Evolutionary conservation across 257 asterid species (phyloP).

Genomic region (Salvia hispanica): DNA sequence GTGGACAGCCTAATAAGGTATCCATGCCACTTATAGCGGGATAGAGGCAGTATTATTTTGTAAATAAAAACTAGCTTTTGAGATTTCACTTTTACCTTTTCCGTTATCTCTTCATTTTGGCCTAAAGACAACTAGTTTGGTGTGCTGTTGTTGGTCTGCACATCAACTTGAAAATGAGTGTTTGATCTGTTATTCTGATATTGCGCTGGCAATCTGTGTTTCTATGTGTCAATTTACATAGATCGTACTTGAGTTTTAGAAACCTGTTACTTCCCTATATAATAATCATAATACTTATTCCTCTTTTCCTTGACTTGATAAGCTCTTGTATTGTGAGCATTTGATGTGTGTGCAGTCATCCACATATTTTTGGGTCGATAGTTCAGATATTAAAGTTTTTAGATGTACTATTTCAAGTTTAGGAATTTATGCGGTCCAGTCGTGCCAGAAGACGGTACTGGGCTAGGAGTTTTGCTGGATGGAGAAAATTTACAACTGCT

Average conservation of each 20-base stretch:
- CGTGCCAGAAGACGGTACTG: conserved; percentile 86
- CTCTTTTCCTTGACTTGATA: background rate
- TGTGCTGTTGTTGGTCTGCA: background rate
- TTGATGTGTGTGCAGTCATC: background rate
- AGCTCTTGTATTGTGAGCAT: conserved; percentile 17
- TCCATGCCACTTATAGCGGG: too few species aligned
- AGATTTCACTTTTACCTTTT: background rate
- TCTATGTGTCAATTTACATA: conserved; percentile 9
- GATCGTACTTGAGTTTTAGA: conserved; percentile 13
- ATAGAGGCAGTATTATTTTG: background rate
- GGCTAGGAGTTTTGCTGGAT: conserved; percentile 99
- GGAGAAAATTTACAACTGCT: conserved; percentile 89
- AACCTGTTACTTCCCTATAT: background rate
- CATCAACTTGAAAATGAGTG: background rate
- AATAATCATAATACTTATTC: background rate
- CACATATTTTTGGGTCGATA: conserved; percentile 21
- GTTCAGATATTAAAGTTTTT: conserved; percentile 22
- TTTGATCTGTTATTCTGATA: conserved; percentile 13
- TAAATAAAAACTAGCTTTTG: conserved; percentile 20
- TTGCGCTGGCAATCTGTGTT: background rate
- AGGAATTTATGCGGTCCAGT: conserved; percentile 79
- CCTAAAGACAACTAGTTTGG: conserved; percentile 22
- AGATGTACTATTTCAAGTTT: conserved; percentile 26
- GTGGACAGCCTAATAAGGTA: too few species aligned
- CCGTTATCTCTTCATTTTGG: conserved; percentile 1